Evolutionary conservation across 2,329 filamentous ascomycete species (phyloP).

Genomic region (Aureobasidium leucospermi): DNA sequence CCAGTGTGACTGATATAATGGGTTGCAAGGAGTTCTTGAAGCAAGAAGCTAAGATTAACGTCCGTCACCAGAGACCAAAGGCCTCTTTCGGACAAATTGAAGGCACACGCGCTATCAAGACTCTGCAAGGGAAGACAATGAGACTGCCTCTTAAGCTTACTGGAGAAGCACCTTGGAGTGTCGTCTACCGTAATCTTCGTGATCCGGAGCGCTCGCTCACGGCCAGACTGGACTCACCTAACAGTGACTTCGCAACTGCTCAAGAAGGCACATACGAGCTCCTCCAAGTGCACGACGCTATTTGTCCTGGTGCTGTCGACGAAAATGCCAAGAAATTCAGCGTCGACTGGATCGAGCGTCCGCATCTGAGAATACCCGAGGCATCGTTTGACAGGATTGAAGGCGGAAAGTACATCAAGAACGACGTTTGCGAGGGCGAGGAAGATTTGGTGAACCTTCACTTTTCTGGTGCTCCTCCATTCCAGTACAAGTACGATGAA

Average conservation of each 20-base stretch:
- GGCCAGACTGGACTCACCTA: conserved; percentile 19
- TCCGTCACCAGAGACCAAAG: conserved; percentile 80
- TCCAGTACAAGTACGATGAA: conserved; percentile 73
- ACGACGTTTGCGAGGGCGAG: conserved; percentile 87
- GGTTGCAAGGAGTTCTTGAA: conserved; percentile 82
- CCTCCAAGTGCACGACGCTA: conserved; percentile 64
- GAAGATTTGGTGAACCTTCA: conserved; percentile 80
- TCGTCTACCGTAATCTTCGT: conserved; percentile 56
- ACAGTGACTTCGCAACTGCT: conserved; percentile 25
- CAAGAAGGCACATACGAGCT: conserved; percentile 68
- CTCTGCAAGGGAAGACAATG: conserved; percentile 67
- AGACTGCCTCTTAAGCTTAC: conserved; percentile 76
- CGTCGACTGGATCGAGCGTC: conserved; percentile 79
- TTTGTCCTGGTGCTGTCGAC: conserved; percentile 78
- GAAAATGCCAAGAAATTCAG: conserved; percentile 65
- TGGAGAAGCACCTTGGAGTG: conserved; percentile 75
- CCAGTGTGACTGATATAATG: conserved; percentile 76
- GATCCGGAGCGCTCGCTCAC: conserved; percentile 27
- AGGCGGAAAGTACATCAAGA: conserved; percentile 58
- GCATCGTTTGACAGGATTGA: conserved; percentile 51
- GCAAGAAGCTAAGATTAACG: conserved; percentile 76
- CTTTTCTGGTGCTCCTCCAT: conserved; percentile 68
- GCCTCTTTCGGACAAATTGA: conserved; percentile 81
- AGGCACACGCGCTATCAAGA: conserved; percentile 65
- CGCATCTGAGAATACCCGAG: conserved; percentile 56